A percentile compares a stretch with the other conserved stretches of the same genome.
phyloP scores from a whole-genome alignment of 1,284 basidiomycete species.

The Pseudozyma sp. region DNA sequence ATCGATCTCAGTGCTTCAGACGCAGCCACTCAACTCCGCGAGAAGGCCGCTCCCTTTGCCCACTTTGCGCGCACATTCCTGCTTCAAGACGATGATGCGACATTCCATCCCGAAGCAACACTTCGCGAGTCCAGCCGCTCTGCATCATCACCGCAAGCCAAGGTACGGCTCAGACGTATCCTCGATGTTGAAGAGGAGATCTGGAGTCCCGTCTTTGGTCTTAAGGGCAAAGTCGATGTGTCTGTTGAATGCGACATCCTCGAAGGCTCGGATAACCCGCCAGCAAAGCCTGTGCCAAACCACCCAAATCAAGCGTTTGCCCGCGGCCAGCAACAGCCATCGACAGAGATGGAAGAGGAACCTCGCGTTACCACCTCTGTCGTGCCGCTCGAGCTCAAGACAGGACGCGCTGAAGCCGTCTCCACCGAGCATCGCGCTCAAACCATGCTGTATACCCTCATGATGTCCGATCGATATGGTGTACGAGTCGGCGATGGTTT shows the following conservation, averaged over 20 bases:
- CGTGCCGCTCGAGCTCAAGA: conserved; percentile 93
- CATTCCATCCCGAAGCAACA: conserved; percentile 41
- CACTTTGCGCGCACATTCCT: conserved; percentile 58
- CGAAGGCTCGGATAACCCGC: conserved; percentile 50
- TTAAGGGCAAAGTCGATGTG: conserved; percentile 96
- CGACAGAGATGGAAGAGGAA: not conserved
- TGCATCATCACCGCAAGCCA: conserved; percentile 5
- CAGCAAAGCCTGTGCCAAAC: not conserved
- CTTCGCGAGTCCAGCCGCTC: conserved; percentile 24
- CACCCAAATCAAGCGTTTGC: conserved; percentile 15
- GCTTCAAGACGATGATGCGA: conserved; percentile 17
- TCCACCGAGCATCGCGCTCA: conserved; percentile 89
- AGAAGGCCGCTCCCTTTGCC: conserved; percentile 52
- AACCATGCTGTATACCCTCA: conserved; percentile 94
- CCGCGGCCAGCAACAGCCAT: conserved; percentile 4
- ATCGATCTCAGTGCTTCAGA: conserved; percentile 42
- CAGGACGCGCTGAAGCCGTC: conserved; percentile 79
- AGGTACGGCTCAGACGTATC: conserved; percentile 49
- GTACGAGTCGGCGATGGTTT: conserved; percentile 76
- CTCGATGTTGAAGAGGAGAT: conserved; percentile 94
- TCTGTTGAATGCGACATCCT: conserved; percentile 75
- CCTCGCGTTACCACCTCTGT: conserved; percentile 67
- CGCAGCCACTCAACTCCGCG: conserved; percentile 41
- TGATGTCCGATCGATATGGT: conserved; percentile 90
- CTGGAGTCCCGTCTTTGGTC: conserved; percentile 92